Base-by-base conservation (phyloP, 2,329 filamentous ascomycete species). In the Ramularia endophylla region DNA sequence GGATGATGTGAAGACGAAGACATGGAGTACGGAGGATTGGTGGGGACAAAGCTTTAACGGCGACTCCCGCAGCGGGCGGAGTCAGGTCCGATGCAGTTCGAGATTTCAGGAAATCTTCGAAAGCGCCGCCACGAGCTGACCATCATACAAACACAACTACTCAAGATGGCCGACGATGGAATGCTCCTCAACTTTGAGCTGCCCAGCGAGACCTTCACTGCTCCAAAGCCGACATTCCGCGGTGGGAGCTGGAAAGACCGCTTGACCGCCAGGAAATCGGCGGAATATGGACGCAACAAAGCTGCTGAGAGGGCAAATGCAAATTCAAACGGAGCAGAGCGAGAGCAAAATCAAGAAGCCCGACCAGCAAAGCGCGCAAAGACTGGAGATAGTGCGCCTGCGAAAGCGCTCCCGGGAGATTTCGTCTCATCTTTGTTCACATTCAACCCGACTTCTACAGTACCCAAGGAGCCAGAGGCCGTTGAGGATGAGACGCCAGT, bases 231-330 rank as follows among this genome's bases (percentile, higher is more conserved):
- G 53, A 75, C 70, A 40, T 86, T 94, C 65, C 92, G 85, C 62
- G 92, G 92, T 53, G 92, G 92, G n/a, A 78, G 80, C 55, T 98
- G 92, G 92, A 84, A 85, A 60, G 89, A 95, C 61, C 78, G 92
- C 48, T 75, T 90, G 46, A 83, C 80, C 41, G 88, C 88, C 27
- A 85, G 88, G 65, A 85, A 85, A 63, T 73, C 74, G 46, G 72
- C 75, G 13, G 70, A 73, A 54, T 71, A 75, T 57, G 71, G 70
- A 54, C 65, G 70, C 46, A 73, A 68, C 47, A 72, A 61, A 45
- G 54, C 55, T 5, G 47, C 48, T 27, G 55, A 60, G 44, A 48
- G 56, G 27, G 44, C 44, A 16, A 37, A 27, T 34, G 12, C 25
- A 13, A 12, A 29, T 16, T 7, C 27, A 6, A 17, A 18, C 13